phyloP scores from a whole-genome alignment of 345 rosid species.

The Melastoma malabathricum region DNA sequence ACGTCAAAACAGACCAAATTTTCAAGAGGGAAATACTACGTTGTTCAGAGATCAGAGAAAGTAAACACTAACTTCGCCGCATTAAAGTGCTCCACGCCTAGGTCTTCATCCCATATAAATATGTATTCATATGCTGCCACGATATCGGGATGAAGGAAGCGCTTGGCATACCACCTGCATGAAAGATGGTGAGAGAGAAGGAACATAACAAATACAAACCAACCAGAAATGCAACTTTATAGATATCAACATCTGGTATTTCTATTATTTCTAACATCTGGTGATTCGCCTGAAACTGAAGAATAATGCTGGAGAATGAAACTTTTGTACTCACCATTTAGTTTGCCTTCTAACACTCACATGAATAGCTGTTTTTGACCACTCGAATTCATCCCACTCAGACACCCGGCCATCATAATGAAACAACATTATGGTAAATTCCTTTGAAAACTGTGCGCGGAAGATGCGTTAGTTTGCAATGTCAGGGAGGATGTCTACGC shows the following conservation, averaged over 20 bases:
- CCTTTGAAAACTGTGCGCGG: slow-evolving; percentile 67
- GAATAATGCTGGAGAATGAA: neutral
- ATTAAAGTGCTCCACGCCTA: slow-evolving; percentile 74
- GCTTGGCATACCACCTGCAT: slow-evolving; percentile 89
- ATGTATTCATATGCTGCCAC: slow-evolving; percentile 78
- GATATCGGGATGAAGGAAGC: slow-evolving; percentile 93
- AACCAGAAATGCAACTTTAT: neutral
- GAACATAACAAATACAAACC: slow-evolving; percentile 4
- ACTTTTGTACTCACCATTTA: slow-evolving; percentile 54
- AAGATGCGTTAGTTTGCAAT: neutral
- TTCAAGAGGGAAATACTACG: neutral
- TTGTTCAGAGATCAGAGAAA: neutral
- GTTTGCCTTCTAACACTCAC: slow-evolving; percentile 75
- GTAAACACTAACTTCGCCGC: slow-evolving; percentile 56
- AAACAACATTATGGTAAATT: slow-evolving; percentile 75
- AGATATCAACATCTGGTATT: no score
- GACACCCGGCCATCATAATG: slow-evolving; percentile 79
- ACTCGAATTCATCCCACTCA: slow-evolving; percentile 88
- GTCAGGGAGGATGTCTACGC: no score
- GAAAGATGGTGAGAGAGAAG: slow-evolving; percentile 5
- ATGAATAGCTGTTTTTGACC: slow-evolving; percentile 91
- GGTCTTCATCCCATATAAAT: slow-evolving; percentile 97
- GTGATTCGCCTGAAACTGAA: neutral
- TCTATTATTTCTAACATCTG: neutral
- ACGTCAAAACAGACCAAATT: neutral